These are phyloP conservation scores for Chlamydomonas sp. DNA, from an alignment of 139 green algal genomes.

Conservation along the genomic window DNA sequence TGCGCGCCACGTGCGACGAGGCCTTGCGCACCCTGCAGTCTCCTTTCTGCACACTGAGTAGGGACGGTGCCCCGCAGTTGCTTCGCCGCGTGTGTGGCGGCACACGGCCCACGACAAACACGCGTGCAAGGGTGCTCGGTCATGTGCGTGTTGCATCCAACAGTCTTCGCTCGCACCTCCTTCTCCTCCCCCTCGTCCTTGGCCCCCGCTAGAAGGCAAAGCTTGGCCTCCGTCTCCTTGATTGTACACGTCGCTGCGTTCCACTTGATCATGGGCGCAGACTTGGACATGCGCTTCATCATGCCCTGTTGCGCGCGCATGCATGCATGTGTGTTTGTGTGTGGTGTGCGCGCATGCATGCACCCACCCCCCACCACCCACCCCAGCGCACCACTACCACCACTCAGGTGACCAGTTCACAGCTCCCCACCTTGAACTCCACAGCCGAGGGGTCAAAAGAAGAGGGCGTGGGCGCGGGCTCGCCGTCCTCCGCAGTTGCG, in stretches of 20 bases:
- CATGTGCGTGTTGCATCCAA: not conserved
- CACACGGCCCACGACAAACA: too few species aligned
- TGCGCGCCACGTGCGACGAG: too few species aligned
- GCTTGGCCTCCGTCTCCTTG: slow-evolving; percentile 28
- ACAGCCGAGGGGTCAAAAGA: slow-evolving; percentile 23
- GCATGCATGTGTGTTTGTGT: not conserved
- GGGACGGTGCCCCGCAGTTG: not conserved
- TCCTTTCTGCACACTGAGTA: too few species aligned
- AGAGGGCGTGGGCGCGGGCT: slow-evolving; percentile 16
- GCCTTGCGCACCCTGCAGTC: too few species aligned
- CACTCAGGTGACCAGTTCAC: not conserved
- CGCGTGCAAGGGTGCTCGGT: not conserved
- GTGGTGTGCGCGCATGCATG: too few species aligned
- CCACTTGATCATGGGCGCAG: slow-evolving; percentile 22
- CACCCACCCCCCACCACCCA: too few species aligned
- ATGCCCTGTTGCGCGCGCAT: not conserved
- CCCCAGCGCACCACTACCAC: not conserved
- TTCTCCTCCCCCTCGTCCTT: slow-evolving; percentile 17
- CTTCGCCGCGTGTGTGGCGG: not conserved
- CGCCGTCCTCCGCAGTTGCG: not conserved
- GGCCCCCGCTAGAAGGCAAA: slow-evolving; percentile 20
- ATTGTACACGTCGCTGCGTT: slow-evolving; percentile 27
- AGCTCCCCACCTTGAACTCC: slow-evolving; percentile 28
- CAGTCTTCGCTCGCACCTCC: not conserved
- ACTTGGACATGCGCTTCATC: slow-evolving; percentile 24